A percentile compares a stretch with the other conserved stretches of the same genome.
Evolutionary conservation across 305 asterid genomes (phyloP).

Genomic region (Nicotiana rustica): DNA sequence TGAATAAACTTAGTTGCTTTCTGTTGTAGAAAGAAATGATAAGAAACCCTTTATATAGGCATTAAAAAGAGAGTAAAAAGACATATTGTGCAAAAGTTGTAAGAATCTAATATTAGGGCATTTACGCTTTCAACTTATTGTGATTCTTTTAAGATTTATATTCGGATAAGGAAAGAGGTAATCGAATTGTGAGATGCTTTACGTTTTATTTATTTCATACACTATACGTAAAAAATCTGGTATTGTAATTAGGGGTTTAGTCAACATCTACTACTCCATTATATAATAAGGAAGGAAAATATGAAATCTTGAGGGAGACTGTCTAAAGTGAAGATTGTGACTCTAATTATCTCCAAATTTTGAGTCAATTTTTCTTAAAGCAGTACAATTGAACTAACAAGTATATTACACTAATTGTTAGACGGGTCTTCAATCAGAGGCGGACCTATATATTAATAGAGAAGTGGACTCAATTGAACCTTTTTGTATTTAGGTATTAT

Average conservation of each 20-base stretch:
- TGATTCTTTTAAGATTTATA: constrained; percentile 31
- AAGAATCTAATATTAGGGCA: background rate
- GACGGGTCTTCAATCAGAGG: background rate
- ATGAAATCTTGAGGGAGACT: background rate
- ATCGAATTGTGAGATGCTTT: constrained; percentile 14
- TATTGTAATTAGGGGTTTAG: background rate
- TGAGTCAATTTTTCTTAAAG: background rate
- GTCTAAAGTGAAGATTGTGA: constrained; percentile 4
- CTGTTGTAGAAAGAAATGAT: background rate
- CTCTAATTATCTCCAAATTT: background rate
- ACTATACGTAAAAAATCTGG: background rate
- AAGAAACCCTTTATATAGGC: constrained; percentile 11
- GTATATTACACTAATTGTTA: too few species aligned
- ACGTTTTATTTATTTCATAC: background rate
- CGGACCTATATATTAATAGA: background rate
- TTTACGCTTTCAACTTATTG: constrained; percentile 4
- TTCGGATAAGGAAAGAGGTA: background rate
- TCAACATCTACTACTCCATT: background rate
- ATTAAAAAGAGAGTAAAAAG: background rate
- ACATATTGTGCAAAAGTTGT: background rate
- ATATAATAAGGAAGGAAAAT: background rate
- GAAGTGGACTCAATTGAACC: too few species aligned
- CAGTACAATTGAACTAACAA: background rate
- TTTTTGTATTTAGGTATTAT: too few species aligned
- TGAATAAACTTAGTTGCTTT: background rate